A percentile compares a stretch with the other conserved stretches of the same genome.
phyloP scores from a whole-genome alignment of 164 flowering plant genomes.

The Stephania cephalantha region DNA sequence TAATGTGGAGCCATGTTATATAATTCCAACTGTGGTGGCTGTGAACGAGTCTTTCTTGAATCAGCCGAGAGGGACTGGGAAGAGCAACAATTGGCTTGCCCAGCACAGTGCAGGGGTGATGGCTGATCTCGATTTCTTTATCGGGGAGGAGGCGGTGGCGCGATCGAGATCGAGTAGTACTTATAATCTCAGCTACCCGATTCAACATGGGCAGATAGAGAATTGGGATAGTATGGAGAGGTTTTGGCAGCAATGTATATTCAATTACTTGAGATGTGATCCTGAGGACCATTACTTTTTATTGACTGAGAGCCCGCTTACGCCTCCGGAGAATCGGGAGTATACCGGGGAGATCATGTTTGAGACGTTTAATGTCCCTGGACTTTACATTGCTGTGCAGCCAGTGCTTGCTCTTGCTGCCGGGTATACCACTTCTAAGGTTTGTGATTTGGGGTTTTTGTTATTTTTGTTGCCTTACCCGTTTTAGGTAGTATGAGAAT shows the following conservation, averaged over 20 bases:
- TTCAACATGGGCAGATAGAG: slow-evolving; percentile 82
- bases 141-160: slow-evolving; percentile 85
- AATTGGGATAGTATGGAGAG: slow-evolving; percentile 99
- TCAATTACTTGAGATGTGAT: slow-evolving; percentile 91
- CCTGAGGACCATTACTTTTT: slow-evolving; percentile 98
- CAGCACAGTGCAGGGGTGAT: slow-evolving; percentile 95
- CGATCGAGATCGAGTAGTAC: slow-evolving; percentile 67
- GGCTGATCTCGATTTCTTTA: slow-evolving; percentile 96
- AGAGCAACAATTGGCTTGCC: slow-evolving; percentile 71
- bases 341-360: slow-evolving; percentile 98
- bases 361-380: slow-evolving; percentile 98
- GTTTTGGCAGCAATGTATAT: slow-evolving; percentile 99
- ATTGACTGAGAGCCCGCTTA: slow-evolving; percentile 91
- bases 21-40: slow-evolving; percentile 78
- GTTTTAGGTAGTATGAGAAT: background rate
- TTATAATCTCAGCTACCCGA: slow-evolving; percentile 81
- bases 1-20: slow-evolving; percentile 80
- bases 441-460: slow-evolving; percentile 23
- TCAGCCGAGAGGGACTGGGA: slow-evolving; percentile 50
- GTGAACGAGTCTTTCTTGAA: slow-evolving; percentile 82
- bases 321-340: slow-evolving; percentile 93
- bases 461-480: background rate
- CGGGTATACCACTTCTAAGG: slow-evolving; percentile 96
- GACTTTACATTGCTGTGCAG: slow-evolving; percentile 94
- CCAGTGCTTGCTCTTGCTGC: slow-evolving; percentile 98